Base-by-base conservation (phyloP, 177 flowering plant genomes). In the Vitis hybrid region DNA sequence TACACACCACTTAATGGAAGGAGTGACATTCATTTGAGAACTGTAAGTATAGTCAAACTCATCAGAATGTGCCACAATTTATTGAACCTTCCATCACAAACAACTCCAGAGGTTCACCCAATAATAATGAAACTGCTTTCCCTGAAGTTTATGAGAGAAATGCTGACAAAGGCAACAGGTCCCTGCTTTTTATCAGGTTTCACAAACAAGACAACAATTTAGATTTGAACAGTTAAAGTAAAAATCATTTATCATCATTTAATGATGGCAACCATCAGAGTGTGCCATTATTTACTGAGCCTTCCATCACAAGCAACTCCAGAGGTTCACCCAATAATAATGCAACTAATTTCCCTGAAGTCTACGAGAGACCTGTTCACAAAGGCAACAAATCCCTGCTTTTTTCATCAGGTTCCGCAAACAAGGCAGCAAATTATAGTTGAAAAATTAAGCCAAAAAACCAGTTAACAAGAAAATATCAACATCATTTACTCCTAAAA, bases 111-210 rank as follows among this genome's bases (percentile, higher is more conserved):
- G 88, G 82, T 81, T 85, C 88, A 85, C 90, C 86, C 87, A 88
- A 84, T 62, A 85, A 86, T 74, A 70, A 71, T 82, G 87, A 49
- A 69, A 50, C 0, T 71, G 15, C 59, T 85, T 27, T 87, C 71
- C 88, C 88, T 82, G 86, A 83, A 53, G 75, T 74, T 72, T 74
- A 83, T 79, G 83, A 84, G 86, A 82, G 84, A 49, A 77, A 68
- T 9, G 63, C 71, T 68, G 77, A 81, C 69, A 64, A 66, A 66
- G 76, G 70, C 70, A 82, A 83, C 66, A 71, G 63, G 69, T 20
- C 88, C 81, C 85, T 82, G 88, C 84, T 84, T 85, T 85, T 87
- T 73, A 79, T 73, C 89, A 88, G 83, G 83, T 77, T 51, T 27
- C 7, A 21, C 8, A 0, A 17, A 9, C 15, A 56, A 24, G 15